Percentiles rank a stretch among this genome's conserved stretches.
Conservation (phyloP, 2,329 filamentous ascomycete species). For the Fusarium virguliforme region DNA sequence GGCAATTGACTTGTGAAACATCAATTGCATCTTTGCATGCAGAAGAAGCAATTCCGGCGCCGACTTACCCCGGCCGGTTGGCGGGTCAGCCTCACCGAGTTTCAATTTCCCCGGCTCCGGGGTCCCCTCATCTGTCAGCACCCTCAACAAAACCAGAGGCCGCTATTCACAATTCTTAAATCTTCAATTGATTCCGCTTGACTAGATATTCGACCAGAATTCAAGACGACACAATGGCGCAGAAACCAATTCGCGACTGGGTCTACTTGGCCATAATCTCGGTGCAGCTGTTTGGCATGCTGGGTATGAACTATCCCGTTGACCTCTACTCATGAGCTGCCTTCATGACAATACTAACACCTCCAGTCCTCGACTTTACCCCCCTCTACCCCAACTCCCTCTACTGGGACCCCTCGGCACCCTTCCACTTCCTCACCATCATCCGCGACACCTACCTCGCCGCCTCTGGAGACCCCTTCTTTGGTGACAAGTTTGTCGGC, state of each 20-base stretch:
- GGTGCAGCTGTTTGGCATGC: constrained; percentile 57
- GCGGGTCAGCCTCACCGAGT: constrained; percentile 30
- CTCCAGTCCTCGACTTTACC: constrained; percentile 69
- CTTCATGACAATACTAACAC: constrained; percentile 20
- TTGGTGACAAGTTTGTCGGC: constrained; percentile 58
- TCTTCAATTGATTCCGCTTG: background rate
- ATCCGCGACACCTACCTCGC: constrained; percentile 65
- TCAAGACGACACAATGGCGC: constrained; percentile 40
- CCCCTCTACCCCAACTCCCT: constrained; percentile 67
- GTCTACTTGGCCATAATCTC: constrained; percentile 56
- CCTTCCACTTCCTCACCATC: constrained; percentile 64
- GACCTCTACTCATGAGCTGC: background rate
- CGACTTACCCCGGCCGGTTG: constrained; percentile 23
- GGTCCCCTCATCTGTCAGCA: background rate
- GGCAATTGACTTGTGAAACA: background rate
- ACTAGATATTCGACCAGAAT: background rate
- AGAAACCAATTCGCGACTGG: constrained; percentile 54
- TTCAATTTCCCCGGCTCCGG: constrained; percentile 37
- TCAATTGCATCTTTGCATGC: background rate
- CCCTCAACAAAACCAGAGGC: background rate
- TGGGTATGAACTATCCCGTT: constrained; percentile 50
- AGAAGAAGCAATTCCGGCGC: constrained; percentile 10
- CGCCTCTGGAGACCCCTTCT: constrained; percentile 69
- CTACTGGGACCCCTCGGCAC: constrained; percentile 59
- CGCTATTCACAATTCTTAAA: background rate